Conservation (phyloP, 495 filamentous ascomycete genomes). For the Hypoxylon lienhwacheense region DNA sequence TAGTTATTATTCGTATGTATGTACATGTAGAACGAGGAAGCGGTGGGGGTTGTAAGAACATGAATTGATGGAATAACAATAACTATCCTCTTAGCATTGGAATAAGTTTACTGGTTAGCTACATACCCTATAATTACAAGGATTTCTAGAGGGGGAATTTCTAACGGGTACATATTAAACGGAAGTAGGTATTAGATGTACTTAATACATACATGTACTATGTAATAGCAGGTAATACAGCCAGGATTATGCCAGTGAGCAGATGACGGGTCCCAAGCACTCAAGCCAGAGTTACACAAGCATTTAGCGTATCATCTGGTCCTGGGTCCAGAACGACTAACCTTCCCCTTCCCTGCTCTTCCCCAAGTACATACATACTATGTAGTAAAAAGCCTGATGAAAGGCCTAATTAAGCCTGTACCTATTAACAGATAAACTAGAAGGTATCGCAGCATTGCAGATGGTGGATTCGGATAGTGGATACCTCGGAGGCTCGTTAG, state of each 20-base stretch:
- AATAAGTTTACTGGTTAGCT: conserved; percentile 15
- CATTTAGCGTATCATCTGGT: conserved; percentile 20
- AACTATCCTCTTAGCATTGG: too few relatives aligned
- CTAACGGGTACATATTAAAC: too few relatives aligned
- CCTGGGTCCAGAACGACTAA: conserved; percentile 10
- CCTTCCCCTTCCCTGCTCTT: conserved; percentile 2
- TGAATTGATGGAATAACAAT: too few relatives aligned
- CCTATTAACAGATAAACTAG: not conserved
- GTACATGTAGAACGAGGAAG: conserved; percentile 22
- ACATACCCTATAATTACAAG: conserved; percentile 16
- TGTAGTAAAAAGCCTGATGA: conserved; percentile 9
- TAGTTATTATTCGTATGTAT: too few relatives aligned
- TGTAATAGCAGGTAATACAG: not conserved
- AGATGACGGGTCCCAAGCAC: conserved; percentile 31
- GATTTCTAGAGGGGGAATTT: conserved; percentile 4
- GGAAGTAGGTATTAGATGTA: conserved; percentile 13
- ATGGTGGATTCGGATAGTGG: too few relatives aligned
- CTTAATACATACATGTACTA: conserved; percentile 14
- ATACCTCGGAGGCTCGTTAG: too few relatives aligned
- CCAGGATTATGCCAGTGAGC: conserved; percentile 17
- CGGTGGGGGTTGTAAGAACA: conserved; percentile 32
- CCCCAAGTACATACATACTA: too few relatives aligned
- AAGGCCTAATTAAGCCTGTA: conserved; percentile 1
- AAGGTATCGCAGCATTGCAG: too few relatives aligned
- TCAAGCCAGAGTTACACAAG: conserved; percentile 24